These are phyloP conservation scores for Aspergillus sp. DNA, from an alignment of 2,329 filamentous ascomycete species.

Conservation along the genomic window DNA sequence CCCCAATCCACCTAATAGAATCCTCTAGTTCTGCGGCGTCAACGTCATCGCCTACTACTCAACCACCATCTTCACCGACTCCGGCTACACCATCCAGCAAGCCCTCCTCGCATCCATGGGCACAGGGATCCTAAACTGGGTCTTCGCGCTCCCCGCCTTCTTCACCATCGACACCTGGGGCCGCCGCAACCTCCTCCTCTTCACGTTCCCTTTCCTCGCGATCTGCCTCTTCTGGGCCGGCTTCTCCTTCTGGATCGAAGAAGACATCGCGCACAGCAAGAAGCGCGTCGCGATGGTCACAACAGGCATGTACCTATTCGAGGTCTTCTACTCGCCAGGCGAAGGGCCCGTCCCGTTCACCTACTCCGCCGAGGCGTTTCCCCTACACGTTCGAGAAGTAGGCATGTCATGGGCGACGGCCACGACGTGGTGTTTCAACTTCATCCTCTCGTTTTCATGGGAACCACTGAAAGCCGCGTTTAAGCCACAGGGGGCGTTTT, in stretches of 20 bases:
- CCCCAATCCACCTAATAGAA: neutral
- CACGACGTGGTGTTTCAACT: slow-evolving; percentile 58
- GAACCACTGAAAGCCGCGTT: slow-evolving; percentile 50
- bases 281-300: slow-evolving; percentile 44
- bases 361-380: slow-evolving; percentile 65
- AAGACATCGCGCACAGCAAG: slow-evolving; percentile 26
- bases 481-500: slow-evolving; percentile 54
- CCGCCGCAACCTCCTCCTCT: slow-evolving; percentile 60
- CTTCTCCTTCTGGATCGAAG: slow-evolving; percentile 52
- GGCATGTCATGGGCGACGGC: slow-evolving; percentile 61
- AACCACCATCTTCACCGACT: slow-evolving; percentile 60
- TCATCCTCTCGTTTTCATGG: slow-evolving; percentile 55
- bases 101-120: slow-evolving; percentile 63
- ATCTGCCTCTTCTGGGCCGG: slow-evolving; percentile 46
- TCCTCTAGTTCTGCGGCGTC: slow-evolving; percentile 46
- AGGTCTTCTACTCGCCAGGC: slow-evolving; percentile 55
- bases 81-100: slow-evolving; percentile 50
- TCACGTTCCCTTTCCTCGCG: slow-evolving; percentile 63
- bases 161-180: slow-evolving; percentile 68
- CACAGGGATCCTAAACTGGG: slow-evolving; percentile 64
- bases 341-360: slow-evolving; percentile 65
- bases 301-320: slow-evolving; percentile 48
- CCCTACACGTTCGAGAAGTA: slow-evolving; percentile 60
- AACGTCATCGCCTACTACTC: slow-evolving; percentile 64
- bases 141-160: slow-evolving; percentile 64